These are phyloP conservation scores for Dictyostelium capitatum DNA, from an alignment of 78 protist species.

Conservation along the genomic window DNA sequence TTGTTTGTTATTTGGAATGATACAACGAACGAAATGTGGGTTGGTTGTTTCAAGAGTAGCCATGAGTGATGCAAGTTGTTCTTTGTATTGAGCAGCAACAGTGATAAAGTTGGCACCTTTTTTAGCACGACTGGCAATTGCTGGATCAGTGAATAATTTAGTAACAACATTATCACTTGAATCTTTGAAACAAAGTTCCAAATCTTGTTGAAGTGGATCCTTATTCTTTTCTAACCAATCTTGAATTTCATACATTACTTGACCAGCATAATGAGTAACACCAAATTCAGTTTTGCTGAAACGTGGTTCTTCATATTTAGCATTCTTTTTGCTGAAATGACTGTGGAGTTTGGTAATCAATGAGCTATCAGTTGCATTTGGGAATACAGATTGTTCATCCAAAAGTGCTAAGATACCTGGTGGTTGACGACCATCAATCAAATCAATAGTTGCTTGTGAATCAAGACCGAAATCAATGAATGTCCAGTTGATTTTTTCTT, in stretches of 20 bases:
- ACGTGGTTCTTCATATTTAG: conserved; percentile 86
- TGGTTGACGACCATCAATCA: conserved; percentile 90
- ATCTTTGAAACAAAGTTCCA: conserved; percentile 77
- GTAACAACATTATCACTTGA: conserved; percentile 28
- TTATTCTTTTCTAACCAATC: conserved; percentile 95
- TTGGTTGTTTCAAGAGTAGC: conserved; percentile 87
- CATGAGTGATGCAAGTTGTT: conserved; percentile 87
- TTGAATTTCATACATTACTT: conserved; percentile 80
- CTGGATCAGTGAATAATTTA: conserved; percentile 71
- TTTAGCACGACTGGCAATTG: conserved; percentile 80
- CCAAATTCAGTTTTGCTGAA: conserved; percentile 82
- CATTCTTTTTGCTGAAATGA: conserved; percentile 79
- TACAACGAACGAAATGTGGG: conserved; percentile 96
- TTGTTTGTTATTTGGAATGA: conserved; percentile 94
- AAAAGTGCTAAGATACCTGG: conserved; percentile 83
- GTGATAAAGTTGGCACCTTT: conserved; percentile 89
- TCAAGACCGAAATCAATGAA: conserved; percentile 94
- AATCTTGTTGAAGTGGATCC: conserved; percentile 86
- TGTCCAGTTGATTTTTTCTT: conserved; percentile 93
- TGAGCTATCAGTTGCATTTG: conserved; percentile 84
- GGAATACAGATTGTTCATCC: conserved; percentile 88
- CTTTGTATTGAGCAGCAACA: conserved; percentile 87
- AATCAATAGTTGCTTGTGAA: conserved; percentile 93
- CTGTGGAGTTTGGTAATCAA: conserved; percentile 76
- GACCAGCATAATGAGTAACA: conserved; percentile 89